These are phyloP conservation scores for Naumovozyma castellii DNA, from an alignment of 805 yeast species.

Conservation along the genomic window DNA sequence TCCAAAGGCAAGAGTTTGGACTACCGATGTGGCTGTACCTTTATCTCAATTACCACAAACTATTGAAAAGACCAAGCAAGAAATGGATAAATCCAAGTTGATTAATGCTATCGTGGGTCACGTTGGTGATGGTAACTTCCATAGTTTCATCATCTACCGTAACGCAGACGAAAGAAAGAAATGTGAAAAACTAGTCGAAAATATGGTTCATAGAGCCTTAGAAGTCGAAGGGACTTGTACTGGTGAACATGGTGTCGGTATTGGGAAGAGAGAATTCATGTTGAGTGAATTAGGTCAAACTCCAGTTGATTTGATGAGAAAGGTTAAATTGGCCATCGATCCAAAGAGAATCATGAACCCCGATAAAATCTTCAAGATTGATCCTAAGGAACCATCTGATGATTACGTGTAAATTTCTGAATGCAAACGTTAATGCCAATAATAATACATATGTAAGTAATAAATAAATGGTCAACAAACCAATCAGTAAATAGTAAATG, in stretches of 20 bases:
- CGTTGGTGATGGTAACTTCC: constrained; percentile 80
- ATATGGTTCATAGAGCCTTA: constrained; percentile 59
- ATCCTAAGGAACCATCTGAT: constrained; percentile 34
- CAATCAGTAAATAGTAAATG: too few relatives aligned
- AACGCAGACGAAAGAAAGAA: constrained; percentile 39
- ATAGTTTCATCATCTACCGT: constrained; percentile 52
- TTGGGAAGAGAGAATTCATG: constrained; percentile 59
- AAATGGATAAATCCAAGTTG: constrained; percentile 43
- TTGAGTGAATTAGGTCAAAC: constrained; percentile 56
- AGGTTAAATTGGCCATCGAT: constrained; percentile 60
- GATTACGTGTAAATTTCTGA: neutral
- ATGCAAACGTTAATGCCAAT: too few relatives aligned
- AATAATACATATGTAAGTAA: too few relatives aligned
- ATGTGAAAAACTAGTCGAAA: constrained; percentile 43
- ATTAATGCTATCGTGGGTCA: constrained; percentile 62
- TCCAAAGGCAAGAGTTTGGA: constrained; percentile 48
- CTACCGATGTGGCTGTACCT: constrained; percentile 81
- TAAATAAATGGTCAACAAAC: too few relatives aligned
- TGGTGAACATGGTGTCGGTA: constrained; percentile 83
- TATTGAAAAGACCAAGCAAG: constrained; percentile 51
- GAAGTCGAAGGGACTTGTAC: constrained; percentile 73
- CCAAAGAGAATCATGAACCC: constrained; percentile 69
- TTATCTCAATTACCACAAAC: constrained; percentile 56
- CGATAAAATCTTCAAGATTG: constrained; percentile 66
- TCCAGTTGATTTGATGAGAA: constrained; percentile 65